Evolutionary conservation across 176 grass and related monocot genomes (phyloP), one percentile per base, ranked within the genome.

Genomic region (Alloteropsis semialata): DNA sequence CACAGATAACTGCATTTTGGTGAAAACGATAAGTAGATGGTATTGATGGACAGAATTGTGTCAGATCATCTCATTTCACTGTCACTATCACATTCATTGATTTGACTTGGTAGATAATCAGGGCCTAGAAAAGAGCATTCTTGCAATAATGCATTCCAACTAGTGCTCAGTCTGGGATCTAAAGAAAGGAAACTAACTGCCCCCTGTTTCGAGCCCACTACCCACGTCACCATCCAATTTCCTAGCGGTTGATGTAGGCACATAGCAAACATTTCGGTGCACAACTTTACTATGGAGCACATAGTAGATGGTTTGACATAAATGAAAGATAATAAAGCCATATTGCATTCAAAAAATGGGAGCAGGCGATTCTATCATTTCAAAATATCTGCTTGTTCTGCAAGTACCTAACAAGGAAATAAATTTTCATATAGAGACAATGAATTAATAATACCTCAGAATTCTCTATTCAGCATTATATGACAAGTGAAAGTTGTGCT

Each of bases 321-420:
- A 55, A 69, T 78, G 44, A 57, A 16, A 56, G 51, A 38, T 37
- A 46, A 67, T 22, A 22, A 71, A 63, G 42, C 67, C 45, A 84
- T 65, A 60, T 38, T 25, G 3, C 43, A 51, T 24, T 46, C 48
- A 55, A 69, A 48, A 21, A 75, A 80, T 15, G 32, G 50, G 53
- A 2, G 34, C 5, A 36, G 21, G 86, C 17, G 50, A 19, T 57
- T 66, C n/a, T 77, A 41, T 41, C 8, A 3, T 62, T 81, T 69
- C 72, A 51, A 69, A 70, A 77, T 70, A 32, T 44, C 48, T 27
- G 57, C 24, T 48, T 56, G 75, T 39, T 62, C 81, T 34, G 46
- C 64, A 77, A 61, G 58, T 56, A 77, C 45, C 46, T 5, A 59
- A 25, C 61, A 75, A 66, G 77, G 60, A 87, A 82, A 17, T 6